phyloP scores from a whole-genome alignment of 176 grass and related monocot genomes.

The Chrysopogon serrulatus region DNA sequence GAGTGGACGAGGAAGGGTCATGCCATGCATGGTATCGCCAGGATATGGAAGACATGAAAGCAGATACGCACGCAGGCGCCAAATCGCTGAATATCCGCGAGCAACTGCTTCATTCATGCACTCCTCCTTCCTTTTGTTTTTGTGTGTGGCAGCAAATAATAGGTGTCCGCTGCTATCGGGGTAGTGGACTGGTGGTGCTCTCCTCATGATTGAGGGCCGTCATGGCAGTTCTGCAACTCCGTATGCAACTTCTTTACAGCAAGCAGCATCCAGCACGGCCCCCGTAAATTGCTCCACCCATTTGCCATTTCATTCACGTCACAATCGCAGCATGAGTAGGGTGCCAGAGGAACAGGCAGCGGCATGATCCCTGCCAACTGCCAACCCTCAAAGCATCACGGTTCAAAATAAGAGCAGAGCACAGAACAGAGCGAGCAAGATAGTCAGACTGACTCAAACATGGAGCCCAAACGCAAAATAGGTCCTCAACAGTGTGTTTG shows the following conservation, averaged over 20 bases:
- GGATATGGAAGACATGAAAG: neutral
- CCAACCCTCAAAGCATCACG: neutral
- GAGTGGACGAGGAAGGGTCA: neutral
- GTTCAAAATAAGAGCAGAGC: neutral
- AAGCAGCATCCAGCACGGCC: neutral
- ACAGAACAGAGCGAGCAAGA: neutral
- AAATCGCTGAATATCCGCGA: too few relatives aligned
- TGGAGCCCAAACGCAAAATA: too few relatives aligned
- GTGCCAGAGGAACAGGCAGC: neutral
- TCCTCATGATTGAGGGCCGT: neutral
- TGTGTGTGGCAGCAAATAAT: neutral
- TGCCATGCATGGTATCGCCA: neutral
- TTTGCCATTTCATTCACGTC: too few relatives aligned
- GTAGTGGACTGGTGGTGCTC: neutral
- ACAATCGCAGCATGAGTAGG: too few relatives aligned
- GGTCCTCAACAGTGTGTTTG: too few relatives aligned
- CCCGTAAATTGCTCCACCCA: neutral
- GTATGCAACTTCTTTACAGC: neutral
- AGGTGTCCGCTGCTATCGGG: neutral
- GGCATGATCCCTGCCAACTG: too few relatives aligned
- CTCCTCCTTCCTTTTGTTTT: neutral
- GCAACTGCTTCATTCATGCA: neutral
- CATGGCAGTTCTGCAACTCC: neutral
- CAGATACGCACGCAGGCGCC: neutral
- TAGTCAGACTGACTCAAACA: too few relatives aligned